Conservation (phyloP, 2,329 filamentous ascomycete genomes). For the Dryadomyces quercivorus region DNA sequence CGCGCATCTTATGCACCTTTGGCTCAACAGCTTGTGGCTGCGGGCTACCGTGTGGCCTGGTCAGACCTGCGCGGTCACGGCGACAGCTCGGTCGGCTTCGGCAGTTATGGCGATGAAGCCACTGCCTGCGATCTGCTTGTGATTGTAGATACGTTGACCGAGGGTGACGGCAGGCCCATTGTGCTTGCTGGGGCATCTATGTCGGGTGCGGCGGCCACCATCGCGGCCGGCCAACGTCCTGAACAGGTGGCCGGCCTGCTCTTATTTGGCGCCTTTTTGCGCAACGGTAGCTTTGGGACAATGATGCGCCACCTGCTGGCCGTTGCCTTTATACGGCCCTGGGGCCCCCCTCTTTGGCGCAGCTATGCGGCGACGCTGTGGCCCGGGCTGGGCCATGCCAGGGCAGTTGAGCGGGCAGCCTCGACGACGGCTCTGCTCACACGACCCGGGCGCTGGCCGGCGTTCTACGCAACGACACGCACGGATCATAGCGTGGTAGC, state of each 20-base stretch:
- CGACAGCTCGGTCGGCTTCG: slow-evolving; percentile 8
- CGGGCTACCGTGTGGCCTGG: slow-evolving; percentile 12
- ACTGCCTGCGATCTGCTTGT: slow-evolving; percentile 9
- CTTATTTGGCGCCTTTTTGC: slow-evolving; percentile 9
- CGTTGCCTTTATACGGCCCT: slow-evolving; percentile 8
- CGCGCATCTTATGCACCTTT: slow-evolving; percentile 11
- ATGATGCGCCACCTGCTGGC: slow-evolving; percentile 3
- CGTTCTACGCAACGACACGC: slow-evolving; percentile 8
- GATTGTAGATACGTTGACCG: slow-evolving; percentile 5
- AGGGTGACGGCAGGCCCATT: background rate
- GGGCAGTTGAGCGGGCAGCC: slow-evolving; percentile 7
- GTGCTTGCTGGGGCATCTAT: slow-evolving; percentile 12
- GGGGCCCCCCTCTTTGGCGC: slow-evolving; percentile 11
- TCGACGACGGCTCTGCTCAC: slow-evolving; percentile 4
- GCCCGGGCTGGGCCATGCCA: slow-evolving; percentile 9
- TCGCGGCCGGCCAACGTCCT: slow-evolving; percentile 10
- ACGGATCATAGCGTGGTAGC: slow-evolving; percentile 9
- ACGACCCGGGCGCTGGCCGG: slow-evolving; percentile 8
- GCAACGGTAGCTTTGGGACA: slow-evolving; percentile 5
- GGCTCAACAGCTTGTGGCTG: slow-evolving; percentile 10
- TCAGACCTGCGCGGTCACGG: slow-evolving; percentile 13
- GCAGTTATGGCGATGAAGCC: slow-evolving; percentile 9
- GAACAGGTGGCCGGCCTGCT: slow-evolving; percentile 11
- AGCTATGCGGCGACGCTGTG: slow-evolving; percentile 9
- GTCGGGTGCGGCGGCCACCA: slow-evolving; percentile 10